Conservation (phyloP, 306 rosid species). For the Malus orientalis region DNA sequence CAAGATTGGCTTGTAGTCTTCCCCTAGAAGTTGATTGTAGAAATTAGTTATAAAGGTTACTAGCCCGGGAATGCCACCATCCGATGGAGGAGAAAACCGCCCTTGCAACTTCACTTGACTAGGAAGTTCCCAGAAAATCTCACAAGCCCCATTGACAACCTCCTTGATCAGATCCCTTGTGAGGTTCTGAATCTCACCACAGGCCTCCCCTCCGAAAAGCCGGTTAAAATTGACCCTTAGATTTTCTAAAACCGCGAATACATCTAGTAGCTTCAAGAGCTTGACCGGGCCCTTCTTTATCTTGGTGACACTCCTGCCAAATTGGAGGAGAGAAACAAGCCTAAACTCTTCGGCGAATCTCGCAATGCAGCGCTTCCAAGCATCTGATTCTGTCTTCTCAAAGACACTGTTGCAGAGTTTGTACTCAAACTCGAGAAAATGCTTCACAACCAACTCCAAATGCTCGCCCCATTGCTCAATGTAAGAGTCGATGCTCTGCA, state of each 20-base stretch:
- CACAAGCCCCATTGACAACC: slow-evolving; percentile 56
- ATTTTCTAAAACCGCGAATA: slow-evolving; percentile 51
- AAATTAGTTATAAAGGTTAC: slow-evolving; percentile 60
- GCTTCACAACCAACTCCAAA: slow-evolving; percentile 49
- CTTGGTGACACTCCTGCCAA: slow-evolving; percentile 48
- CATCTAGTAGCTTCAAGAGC: slow-evolving; percentile 64
- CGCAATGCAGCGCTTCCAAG: slow-evolving; percentile 43
- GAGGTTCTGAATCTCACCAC: slow-evolving; percentile 43
- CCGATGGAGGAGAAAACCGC: slow-evolving; percentile 57
- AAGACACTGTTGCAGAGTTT: slow-evolving; percentile 43
- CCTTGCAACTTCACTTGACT: slow-evolving; percentile 63
- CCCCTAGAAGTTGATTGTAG: slow-evolving; percentile 58
- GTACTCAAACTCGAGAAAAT: slow-evolving; percentile 43
- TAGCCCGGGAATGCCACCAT: slow-evolving; percentile 71
- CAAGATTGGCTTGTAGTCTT: slow-evolving; percentile 50
- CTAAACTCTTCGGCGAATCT: slow-evolving; percentile 50
- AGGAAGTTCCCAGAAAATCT: slow-evolving; percentile 75
- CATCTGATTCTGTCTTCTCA: slow-evolving; percentile 35
- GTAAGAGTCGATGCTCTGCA: slow-evolving; percentile 24
- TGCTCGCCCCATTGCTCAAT: slow-evolving; percentile 61
- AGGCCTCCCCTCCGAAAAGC: slow-evolving; percentile 51
- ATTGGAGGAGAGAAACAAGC: slow-evolving; percentile 53
- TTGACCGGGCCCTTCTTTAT: slow-evolving; percentile 58
- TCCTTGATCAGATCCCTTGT: slow-evolving; percentile 62
- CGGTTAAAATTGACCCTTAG: slow-evolving; percentile 58